A percentile compares a stretch with the other conserved stretches of the same genome.
phyloP scores from a whole-genome alignment of 2,329 filamentous ascomycete species.

The Graphium sp. region DNA sequence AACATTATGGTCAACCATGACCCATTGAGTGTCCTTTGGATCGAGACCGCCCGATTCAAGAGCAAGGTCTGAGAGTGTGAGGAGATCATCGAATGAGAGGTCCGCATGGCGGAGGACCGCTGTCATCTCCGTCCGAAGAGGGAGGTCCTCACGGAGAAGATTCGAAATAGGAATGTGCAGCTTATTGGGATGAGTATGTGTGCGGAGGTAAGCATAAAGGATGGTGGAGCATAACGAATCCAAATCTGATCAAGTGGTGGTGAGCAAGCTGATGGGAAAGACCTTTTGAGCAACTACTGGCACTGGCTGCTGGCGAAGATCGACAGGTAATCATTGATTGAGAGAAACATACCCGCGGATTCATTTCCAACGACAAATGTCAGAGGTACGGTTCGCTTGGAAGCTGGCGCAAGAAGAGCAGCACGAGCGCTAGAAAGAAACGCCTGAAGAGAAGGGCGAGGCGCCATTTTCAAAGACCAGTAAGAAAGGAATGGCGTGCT shows the following conservation, averaged over 20 bases:
- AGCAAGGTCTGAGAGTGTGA: slow-evolving; percentile 40
- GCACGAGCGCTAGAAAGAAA: slow-evolving; percentile 62
- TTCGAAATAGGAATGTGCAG: slow-evolving; percentile 61
- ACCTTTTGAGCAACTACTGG: no score
- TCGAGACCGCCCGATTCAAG: slow-evolving; percentile 16
- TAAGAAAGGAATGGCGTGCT: not conserved
- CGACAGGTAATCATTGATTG: no score
- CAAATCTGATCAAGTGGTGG: slow-evolving; percentile 35
- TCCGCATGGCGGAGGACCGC: slow-evolving; percentile 46
- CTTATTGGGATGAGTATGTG: slow-evolving; percentile 31
- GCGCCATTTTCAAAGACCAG: slow-evolving; percentile 11
- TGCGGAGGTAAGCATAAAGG: slow-evolving; percentile 57
- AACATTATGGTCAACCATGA: slow-evolving; percentile 67
- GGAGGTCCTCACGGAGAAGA: slow-evolving; percentile 49
- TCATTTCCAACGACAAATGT: slow-evolving; percentile 53
- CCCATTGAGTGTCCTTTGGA: slow-evolving; percentile 45
- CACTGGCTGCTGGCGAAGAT: no score
- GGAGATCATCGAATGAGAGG: slow-evolving; percentile 41
- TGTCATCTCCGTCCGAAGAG: slow-evolving; percentile 55
- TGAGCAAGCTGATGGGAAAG: not conserved
- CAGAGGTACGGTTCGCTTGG: slow-evolving; percentile 25
- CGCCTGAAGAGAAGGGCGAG: slow-evolving; percentile 21
- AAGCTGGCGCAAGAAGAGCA: slow-evolving; percentile 42
- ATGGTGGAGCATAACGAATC: slow-evolving; percentile 66
- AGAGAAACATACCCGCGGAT: slow-evolving; percentile 42